Percentiles rank a stretch among this genome's conserved stretches.
Evolutionary conservation across 345 rosid species (phyloP).

Genomic region (Psidium guajava): DNA sequence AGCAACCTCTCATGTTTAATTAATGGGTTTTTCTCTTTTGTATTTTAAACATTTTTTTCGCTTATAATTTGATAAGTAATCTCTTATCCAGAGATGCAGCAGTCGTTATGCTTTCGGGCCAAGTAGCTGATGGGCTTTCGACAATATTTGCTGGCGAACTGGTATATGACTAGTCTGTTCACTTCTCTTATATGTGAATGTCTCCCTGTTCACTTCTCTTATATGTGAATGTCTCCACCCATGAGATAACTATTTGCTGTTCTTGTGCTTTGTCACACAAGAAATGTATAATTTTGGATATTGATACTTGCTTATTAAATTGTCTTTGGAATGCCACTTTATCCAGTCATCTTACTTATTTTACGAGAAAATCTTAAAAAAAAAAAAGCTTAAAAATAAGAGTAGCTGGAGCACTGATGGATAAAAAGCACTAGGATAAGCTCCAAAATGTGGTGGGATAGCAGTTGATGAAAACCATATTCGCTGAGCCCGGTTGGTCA

Average conservation of each 20-base stretch:
- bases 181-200: not conserved
- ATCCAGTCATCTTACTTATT: not conserved
- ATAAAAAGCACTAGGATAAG: not conserved
- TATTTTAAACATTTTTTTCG: not conserved
- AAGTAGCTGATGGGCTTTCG: slow-evolving; percentile 85
- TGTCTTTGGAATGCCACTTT: not conserved
- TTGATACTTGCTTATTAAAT: not conserved
- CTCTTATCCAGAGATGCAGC: slow-evolving; percentile 65
- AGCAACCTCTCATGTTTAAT: not conserved
- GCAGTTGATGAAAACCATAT: not conserved
- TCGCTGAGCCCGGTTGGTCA: not conserved
- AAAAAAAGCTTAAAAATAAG: not conserved
- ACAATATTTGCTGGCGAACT: slow-evolving; percentile 79
- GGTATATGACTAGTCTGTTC: slow-evolving; percentile 24
- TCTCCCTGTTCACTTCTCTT: not conserved
- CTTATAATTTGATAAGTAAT: not conserved
- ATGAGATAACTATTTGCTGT: not conserved
- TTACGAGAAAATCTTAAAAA: not conserved
- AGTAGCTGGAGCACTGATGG: not conserved
- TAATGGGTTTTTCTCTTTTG: not conserved
- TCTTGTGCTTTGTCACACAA: not conserved
- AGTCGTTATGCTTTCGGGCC: slow-evolving; percentile 84
- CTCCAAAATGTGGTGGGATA: not conserved
- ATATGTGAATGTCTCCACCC: not conserved
- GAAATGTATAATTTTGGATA: not conserved